Conservation (phyloP, 805 yeast species). For the Kockiozyma suomiensis region DNA sequence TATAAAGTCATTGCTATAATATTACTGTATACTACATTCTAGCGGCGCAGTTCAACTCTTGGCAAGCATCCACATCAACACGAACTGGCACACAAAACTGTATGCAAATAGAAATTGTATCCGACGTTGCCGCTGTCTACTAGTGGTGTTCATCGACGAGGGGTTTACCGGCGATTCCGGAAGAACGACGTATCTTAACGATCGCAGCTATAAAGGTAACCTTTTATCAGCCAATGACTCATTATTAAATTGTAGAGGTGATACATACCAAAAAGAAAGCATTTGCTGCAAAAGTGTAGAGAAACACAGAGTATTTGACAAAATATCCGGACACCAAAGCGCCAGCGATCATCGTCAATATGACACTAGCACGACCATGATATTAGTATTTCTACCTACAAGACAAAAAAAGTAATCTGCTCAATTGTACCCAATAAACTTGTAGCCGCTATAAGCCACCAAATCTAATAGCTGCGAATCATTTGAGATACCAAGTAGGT, state of each 20-base stretch:
- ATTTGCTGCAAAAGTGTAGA: slow-evolving; percentile 57
- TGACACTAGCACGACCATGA: slow-evolving; percentile 41
- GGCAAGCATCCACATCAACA: slow-evolving; percentile 71
- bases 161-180: slow-evolving; percentile 55
- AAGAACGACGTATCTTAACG: slow-evolving; percentile 66
- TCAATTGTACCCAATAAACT: slow-evolving; percentile 78
- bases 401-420: slow-evolving; percentile 43
- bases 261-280: slow-evolving; percentile 48
- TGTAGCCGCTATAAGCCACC: slow-evolving; percentile 89
- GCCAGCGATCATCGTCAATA: slow-evolving; percentile 43
- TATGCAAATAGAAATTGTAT: slow-evolving; percentile 86
- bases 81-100: slow-evolving; percentile 77
- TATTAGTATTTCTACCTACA: slow-evolving; percentile 46
- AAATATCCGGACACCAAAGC: slow-evolving; percentile 41
- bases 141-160: slow-evolving; percentile 53
- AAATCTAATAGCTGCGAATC: slow-evolving; percentile 70
- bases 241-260: slow-evolving; percentile 40
- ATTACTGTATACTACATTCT: neutral
- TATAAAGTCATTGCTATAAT: too few species aligned
- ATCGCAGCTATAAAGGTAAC: slow-evolving; percentile 46
- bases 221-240: slow-evolving; percentile 60
- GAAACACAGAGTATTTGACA: slow-evolving; percentile 54
- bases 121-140: slow-evolving; percentile 72
- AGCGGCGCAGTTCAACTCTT: slow-evolving; percentile 16
- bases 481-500: slow-evolving; percentile 57